Evolutionary conservation across 352 stramenopile genomes (phyloP).

Genomic region (Phytophthora cryptogea): DNA sequence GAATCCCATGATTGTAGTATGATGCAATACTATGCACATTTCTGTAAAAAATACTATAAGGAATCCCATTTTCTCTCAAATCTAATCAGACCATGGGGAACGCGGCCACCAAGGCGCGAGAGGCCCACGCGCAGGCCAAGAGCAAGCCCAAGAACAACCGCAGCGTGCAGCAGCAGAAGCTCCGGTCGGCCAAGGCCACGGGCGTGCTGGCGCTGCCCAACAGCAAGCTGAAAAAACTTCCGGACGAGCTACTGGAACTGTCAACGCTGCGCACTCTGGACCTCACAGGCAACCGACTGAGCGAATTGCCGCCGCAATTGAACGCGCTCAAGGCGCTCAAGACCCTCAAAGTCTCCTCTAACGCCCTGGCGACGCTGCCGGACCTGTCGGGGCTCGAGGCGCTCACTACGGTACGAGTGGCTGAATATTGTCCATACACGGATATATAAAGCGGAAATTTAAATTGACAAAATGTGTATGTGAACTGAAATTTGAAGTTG

Average conservation of each 20-base stretch:
- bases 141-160: slow-evolving; percentile 85
- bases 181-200: slow-evolving; percentile 59
- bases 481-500: slow-evolving; percentile 38
- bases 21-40: no score
- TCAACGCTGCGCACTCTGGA: slow-evolving; percentile 68
- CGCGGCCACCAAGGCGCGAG: slow-evolving; percentile 62
- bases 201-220: slow-evolving; percentile 72
- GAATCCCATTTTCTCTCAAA: slow-evolving; percentile 3
- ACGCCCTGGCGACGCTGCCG: slow-evolving; percentile 58
- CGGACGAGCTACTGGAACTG: slow-evolving; percentile 56
- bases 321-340: slow-evolving; percentile 55
- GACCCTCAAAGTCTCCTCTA: slow-evolving; percentile 75
- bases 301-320: slow-evolving; percentile 48
- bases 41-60: neutral
- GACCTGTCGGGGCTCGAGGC: slow-evolving; percentile 68
- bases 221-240: slow-evolving; percentile 81
- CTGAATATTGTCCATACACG: slow-evolving; percentile 2
- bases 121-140: slow-evolving; percentile 69
- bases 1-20: no score
- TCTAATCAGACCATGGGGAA: slow-evolving; percentile 52
- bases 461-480: neutral
- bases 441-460: neutral
- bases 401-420: slow-evolving; percentile 60
- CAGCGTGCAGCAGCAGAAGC: slow-evolving; percentile 79
- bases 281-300: slow-evolving; percentile 70